These are phyloP conservation scores for Emergomyces orientalis DNA, from an alignment of 2,329 filamentous ascomycete genomes.

Conservation along the genomic window DNA sequence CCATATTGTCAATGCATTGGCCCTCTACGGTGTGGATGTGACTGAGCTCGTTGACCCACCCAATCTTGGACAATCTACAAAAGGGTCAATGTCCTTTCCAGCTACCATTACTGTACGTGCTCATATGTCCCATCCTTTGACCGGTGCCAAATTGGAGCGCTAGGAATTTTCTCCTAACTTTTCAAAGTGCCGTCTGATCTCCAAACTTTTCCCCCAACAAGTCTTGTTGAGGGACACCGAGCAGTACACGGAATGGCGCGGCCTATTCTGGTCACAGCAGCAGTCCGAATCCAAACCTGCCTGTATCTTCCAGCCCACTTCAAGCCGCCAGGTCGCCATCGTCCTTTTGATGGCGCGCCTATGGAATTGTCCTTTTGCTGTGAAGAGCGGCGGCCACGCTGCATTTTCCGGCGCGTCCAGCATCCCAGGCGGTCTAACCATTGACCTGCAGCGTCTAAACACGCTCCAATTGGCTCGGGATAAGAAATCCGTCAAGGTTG, in stretches of 20 bases:
- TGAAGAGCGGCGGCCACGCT: constrained; percentile 51
- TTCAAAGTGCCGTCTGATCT: constrained; percentile 13
- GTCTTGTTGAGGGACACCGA: constrained; percentile 10
- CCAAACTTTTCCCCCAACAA: constrained; percentile 10
- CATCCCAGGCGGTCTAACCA: constrained; percentile 34
- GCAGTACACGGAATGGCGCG: constrained; percentile 14
- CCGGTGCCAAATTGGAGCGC: background rate
- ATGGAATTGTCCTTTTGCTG: constrained; percentile 40
- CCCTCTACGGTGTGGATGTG: background rate
- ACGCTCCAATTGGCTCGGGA: constrained; percentile 23
- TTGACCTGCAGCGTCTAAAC: constrained; percentile 27
- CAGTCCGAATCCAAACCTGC: constrained; percentile 27
- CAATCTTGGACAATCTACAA: background rate
- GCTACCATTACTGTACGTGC: background rate
- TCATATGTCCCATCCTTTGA: background rate
- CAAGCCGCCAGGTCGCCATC: constrained; percentile 25
- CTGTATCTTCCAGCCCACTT: constrained; percentile 28
- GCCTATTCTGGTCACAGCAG: constrained; percentile 30
- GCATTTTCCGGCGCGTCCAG: constrained; percentile 47
- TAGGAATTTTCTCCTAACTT: background rate
- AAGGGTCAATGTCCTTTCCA: background rate
- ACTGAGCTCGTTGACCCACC: background rate
- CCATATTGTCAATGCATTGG: background rate
- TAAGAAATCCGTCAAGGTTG: constrained; percentile 23
- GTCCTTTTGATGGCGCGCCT: constrained; percentile 24